Base-by-base conservation (phyloP, 192 early-diverging fungal genomes). In the Anaeromyces robustus region DNA sequence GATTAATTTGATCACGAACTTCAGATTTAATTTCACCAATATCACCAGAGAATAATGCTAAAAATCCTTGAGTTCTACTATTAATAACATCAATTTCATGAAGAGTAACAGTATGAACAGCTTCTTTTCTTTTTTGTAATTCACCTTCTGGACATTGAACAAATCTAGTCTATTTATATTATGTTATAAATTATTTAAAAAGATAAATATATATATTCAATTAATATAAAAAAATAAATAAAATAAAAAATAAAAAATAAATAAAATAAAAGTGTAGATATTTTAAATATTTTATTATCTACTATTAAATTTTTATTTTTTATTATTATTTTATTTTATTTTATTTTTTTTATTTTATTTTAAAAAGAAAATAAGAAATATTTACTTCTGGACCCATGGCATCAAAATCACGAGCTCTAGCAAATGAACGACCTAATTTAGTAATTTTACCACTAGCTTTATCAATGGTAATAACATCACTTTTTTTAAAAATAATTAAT, bases 11-110 rank as follows among this genome's bases (percentile, higher is more conserved):
- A 78, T 99, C 97, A 78, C 98, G 90, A 18, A 98, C 93, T 86
- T 99, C 97, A 12, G 92, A 82, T 84, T 98, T 99, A 84, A 99
- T 99, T 87, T 99, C 98, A 77, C 97, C 96, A 12, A 95, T 98
- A 82, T 98, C 96, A 77, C 94, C 95, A 30, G 98, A 97, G 84
- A 99, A 98, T 59, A 99, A 87, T 28, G 97, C 98, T 82, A 98
- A 86, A 85, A 98, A 98, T 2, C 98, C 98, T 85, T 99, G 98
- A 41, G 94, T 94, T 79, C 96, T 89, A 82, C 93, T 94, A 90
- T 99, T 99, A 85, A 98, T 98, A 12, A 98, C 98, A 86, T 99
- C 98, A 84, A 98, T 95, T 88, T 99, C 98, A 84, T 99, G 98
- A 79, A 99, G 88, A n/a, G 97, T 94, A 7, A 99, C 96, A 13